Conservation (phyloP, 495 filamentous ascomycete genomes). For the Parathielavia hyrcaniae region DNA sequence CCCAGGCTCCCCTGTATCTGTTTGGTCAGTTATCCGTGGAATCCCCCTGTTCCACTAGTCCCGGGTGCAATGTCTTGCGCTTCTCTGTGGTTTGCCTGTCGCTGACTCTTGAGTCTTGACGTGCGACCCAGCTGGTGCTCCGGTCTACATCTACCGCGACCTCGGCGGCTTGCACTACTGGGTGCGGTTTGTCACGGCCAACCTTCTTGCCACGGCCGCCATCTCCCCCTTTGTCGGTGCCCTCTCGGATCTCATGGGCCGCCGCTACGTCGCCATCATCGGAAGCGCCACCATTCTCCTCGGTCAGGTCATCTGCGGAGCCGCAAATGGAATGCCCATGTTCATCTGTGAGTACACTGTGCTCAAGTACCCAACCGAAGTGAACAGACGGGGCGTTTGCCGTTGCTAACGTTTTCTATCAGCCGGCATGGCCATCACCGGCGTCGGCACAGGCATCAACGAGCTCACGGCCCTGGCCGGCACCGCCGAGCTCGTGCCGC, state of each 20-base stretch:
- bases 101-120: not conserved
- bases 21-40: slow-evolving; percentile 20
- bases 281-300: slow-evolving; percentile 55
- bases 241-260: slow-evolving; percentile 62
- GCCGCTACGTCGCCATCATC: slow-evolving; percentile 59
- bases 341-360: slow-evolving; percentile 54
- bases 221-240: slow-evolving; percentile 69
- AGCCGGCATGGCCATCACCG: slow-evolving; percentile 25
- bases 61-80: not conserved
- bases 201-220: slow-evolving; percentile 60
- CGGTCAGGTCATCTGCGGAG: slow-evolving; percentile 61
- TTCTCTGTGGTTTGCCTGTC: not conserved
- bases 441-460: slow-evolving; percentile 18
- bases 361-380: too few species aligned
- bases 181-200: slow-evolving; percentile 68
- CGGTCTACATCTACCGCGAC: slow-evolving; percentile 50
- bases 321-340: slow-evolving; percentile 58
- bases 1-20: slow-evolving; percentile 28
- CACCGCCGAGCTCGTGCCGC: slow-evolving; percentile 65
- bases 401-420: not conserved
- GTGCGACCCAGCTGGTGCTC: slow-evolving; percentile 19
- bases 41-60: not conserved
- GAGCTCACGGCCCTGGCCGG: slow-evolving; percentile 35
- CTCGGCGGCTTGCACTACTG: slow-evolving; percentile 62
- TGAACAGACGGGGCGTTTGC: not conserved